These are phyloP conservation scores for Aspergillus kassunensis DNA, from an alignment of 495 filamentous ascomycete species.

Conservation along the genomic window DNA sequence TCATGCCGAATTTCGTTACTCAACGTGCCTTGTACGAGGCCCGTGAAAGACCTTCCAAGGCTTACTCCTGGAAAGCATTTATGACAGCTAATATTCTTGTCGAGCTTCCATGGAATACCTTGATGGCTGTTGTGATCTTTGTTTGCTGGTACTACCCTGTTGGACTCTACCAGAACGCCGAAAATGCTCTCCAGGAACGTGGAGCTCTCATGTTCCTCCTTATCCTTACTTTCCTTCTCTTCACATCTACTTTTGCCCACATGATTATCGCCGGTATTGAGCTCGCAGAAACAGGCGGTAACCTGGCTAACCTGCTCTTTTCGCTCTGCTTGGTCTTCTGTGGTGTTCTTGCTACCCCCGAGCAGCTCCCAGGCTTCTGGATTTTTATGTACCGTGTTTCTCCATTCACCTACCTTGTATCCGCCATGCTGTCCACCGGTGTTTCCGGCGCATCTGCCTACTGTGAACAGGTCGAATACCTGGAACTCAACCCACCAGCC, in stretches of 20 bases:
- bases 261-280: conserved; percentile 63
- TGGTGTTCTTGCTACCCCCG: conserved; percentile 63
- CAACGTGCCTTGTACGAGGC: conserved; percentile 67
- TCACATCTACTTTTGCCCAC: conserved; percentile 60
- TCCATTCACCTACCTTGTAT: conserved; percentile 69
- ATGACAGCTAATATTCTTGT: conserved; percentile 64
- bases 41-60: conserved; percentile 66
- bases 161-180: conserved; percentile 58
- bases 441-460: conserved; percentile 55
- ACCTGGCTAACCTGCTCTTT: conserved; percentile 58
- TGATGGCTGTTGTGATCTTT: conserved; percentile 61
- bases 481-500: conserved; percentile 49
- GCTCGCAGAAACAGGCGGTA: conserved; percentile 58
- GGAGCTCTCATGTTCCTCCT: conserved; percentile 59
- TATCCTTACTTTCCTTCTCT: conserved; percentile 51
- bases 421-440: conserved; percentile 57
- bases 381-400: conserved; percentile 80
- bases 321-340: conserved; percentile 60
- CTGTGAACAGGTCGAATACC: conserved; percentile 56
- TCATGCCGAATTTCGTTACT: conserved; percentile 68
- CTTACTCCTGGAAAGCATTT: conserved; percentile 75
- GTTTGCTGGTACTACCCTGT: conserved; percentile 66
- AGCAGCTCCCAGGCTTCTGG: conserved; percentile 67
- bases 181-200: conserved; percentile 43
- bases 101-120: conserved; percentile 69